Evolutionary conservation across 805 yeast genomes (phyloP).

Genomic region (Cyberlindnera meyerae): DNA sequence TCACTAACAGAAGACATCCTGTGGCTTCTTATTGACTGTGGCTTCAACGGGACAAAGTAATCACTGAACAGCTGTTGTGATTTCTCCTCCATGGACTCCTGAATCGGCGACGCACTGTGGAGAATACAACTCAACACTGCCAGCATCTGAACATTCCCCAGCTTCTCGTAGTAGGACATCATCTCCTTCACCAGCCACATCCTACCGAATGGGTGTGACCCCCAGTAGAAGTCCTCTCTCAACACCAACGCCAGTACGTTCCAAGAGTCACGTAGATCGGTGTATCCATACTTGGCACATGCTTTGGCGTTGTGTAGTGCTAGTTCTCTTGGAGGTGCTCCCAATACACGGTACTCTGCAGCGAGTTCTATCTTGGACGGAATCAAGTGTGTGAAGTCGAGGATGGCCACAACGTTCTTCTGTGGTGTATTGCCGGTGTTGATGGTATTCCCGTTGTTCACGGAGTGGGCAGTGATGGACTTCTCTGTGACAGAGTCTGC

Average conservation of each 20-base stretch:
- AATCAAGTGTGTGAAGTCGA: slow-evolving; percentile 63
- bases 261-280: slow-evolving; percentile 75
- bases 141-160: slow-evolving; percentile 78
- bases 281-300: slow-evolving; percentile 57
- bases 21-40: slow-evolving; percentile 8
- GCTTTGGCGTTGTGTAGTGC: slow-evolving; percentile 69
- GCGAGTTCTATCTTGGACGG: slow-evolving; percentile 76
- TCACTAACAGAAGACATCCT: slow-evolving; percentile 17
- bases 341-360: slow-evolving; percentile 56
- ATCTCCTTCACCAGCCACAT: slow-evolving; percentile 59
- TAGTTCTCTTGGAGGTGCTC: slow-evolving; percentile 57
- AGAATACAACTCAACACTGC: slow-evolving; percentile 81
- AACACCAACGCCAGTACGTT: slow-evolving; percentile 42
- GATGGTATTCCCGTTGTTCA: too few relatives aligned
- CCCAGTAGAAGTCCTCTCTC: slow-evolving; percentile 59
- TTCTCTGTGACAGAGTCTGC: slow-evolving; percentile 19
- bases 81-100: too few relatives aligned
- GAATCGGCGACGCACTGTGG: slow-evolving; percentile 16
- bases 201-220: slow-evolving; percentile 72
- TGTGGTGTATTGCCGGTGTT: slow-evolving; percentile 14
- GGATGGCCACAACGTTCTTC: slow-evolving; percentile 51
- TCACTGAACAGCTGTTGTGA: slow-evolving; percentile 4
- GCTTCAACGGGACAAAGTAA: slow-evolving; percentile 6
- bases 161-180: slow-evolving; percentile 55
- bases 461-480: slow-evolving; percentile 10